phyloP scores from a whole-genome alignment of 2,329 filamentous ascomycete species.

The Pseudogymnoascus sp. region DNA sequence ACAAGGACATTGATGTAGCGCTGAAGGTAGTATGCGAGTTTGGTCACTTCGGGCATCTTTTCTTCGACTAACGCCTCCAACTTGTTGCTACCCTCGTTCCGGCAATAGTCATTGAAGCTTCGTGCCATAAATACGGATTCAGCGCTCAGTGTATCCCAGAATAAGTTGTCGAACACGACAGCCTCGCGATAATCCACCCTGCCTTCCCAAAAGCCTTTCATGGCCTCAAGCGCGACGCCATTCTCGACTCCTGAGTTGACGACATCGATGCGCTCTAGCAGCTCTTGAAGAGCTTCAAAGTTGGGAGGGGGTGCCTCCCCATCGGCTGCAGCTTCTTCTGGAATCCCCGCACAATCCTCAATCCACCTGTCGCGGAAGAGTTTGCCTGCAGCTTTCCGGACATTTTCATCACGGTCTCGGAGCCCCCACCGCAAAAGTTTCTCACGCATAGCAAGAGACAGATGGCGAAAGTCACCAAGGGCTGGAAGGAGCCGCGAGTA shows the following conservation, averaged over 20 bases:
- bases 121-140: slow-evolving; percentile 85
- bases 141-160: slow-evolving; percentile 73
- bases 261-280: slow-evolving; percentile 89
- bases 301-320: slow-evolving; percentile 53
- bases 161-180: slow-evolving; percentile 62
- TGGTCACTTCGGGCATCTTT: slow-evolving; percentile 90
- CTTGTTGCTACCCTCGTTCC: slow-evolving; percentile 62
- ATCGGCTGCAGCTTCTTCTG: slow-evolving; percentile 40
- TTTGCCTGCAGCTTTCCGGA: slow-evolving; percentile 81
- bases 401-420: slow-evolving; percentile 86
- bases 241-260: slow-evolving; percentile 83
- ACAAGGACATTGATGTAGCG: slow-evolving; percentile 65
- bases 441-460: slow-evolving; percentile 89
- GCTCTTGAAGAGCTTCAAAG: slow-evolving; percentile 76
- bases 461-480: slow-evolving; percentile 85
- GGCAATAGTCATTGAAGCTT: slow-evolving; percentile 91
- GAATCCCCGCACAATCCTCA: slow-evolving; percentile 74
- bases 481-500: slow-evolving; percentile 82
- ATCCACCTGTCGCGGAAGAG: slow-evolving; percentile 97
- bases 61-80: slow-evolving; percentile 74
- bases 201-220: slow-evolving; percentile 94
- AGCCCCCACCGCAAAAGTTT: slow-evolving; percentile 93
- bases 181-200: slow-evolving; percentile 73
- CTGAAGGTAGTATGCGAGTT: slow-evolving; percentile 78
- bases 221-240: slow-evolving; percentile 85